Evolutionary conservation across 306 rosid genomes (phyloP), one percentile per base, ranked within the genome.

Genomic region (Gastrolobium bilobum): DNA sequence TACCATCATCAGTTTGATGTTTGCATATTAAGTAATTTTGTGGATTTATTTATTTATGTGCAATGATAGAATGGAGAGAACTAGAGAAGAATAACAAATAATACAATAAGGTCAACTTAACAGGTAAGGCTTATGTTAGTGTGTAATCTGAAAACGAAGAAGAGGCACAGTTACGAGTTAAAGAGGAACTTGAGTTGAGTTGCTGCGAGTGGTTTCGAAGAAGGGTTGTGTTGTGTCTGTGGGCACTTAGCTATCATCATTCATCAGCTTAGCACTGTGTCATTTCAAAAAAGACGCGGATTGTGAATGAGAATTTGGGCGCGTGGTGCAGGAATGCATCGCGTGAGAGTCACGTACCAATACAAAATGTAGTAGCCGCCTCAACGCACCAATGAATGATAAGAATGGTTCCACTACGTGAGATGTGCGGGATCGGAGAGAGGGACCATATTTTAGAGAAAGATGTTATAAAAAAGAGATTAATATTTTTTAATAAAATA

Each of bases 261-360:
- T 20, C 26, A 20, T 20, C 26, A 20, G 26, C 26, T 75, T 76
- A 37, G 47, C 31, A 2, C 6, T 14, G 29, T 50, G 70, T 30
- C 7, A 61, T 64, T 53, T 11, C 53, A 14, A 30, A 73, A 73
- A 77, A 57, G 71, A 31, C 20, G 63, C 20, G 3, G 51, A 20
- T 46, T 26, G 73, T 64, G 38, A 67, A 34, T 26, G 48, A 42
- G 71, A 9, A 26, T 15, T 26, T 52, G 76, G 8, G 20, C 20
- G 31, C 4, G 9, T 52, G 63, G 37, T 7, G 29, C 0, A 38
- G 73, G 63, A 9, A 0, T 3, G 0, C 2, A 35, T 1, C 81
- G 39, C 68, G 79, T 85, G 86, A 71, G 4, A 0, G 42, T 47
- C 85, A 87, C 89, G 84, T 66, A 7, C 68, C 72, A 68, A 51